phyloP scores from a whole-genome alignment of 306 rosid genomes.

The Glycine soja region DNA sequence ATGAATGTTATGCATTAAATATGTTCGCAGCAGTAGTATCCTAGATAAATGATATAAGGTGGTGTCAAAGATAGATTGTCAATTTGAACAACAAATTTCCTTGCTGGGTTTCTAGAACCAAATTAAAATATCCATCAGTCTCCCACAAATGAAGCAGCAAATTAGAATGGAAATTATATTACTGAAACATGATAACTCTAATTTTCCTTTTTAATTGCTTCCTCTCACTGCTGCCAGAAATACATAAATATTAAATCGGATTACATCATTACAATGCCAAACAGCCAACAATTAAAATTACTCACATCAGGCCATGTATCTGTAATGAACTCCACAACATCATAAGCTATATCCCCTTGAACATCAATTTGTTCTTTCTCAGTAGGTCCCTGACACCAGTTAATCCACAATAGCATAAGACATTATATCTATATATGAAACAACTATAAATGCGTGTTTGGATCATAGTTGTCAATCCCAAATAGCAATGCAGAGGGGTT shows the following conservation, averaged over 20 bases:
- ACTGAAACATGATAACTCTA: slow-evolving; percentile 2
- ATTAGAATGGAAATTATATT: slow-evolving; percentile 15
- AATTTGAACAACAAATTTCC: neutral
- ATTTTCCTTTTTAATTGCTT: neutral
- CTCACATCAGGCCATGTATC: slow-evolving; percentile 96
- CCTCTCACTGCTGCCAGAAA: neutral
- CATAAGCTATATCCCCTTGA: slow-evolving; percentile 96
- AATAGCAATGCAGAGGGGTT: neutral
- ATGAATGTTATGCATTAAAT: neutral
- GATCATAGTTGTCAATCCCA: slow-evolving; percentile 12
- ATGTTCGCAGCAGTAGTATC: neutral
- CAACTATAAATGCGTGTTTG: neutral
- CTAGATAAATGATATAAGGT: slow-evolving; percentile 6
- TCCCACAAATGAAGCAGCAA: slow-evolving; percentile 15
- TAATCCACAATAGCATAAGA: slow-evolving; percentile 47
- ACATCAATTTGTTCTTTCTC: slow-evolving; percentile 99
- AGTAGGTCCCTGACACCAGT: slow-evolving; percentile 85
- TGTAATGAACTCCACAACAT: slow-evolving; percentile 92
- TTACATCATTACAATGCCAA: neutral
- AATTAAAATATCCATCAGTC: slow-evolving; percentile 21
- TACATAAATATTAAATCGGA: slow-evolving; percentile 18
- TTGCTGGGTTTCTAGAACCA: neutral
- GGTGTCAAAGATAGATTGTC: slow-evolving; percentile 12
- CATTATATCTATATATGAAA: slow-evolving; percentile 33
- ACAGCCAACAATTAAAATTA: slow-evolving; percentile 31